Evolutionary conservation across 2,329 filamentous ascomycete species (phyloP), one percentile per base, ranked within the genome.

Genomic region (Albophoma yamanashiensis): DNA sequence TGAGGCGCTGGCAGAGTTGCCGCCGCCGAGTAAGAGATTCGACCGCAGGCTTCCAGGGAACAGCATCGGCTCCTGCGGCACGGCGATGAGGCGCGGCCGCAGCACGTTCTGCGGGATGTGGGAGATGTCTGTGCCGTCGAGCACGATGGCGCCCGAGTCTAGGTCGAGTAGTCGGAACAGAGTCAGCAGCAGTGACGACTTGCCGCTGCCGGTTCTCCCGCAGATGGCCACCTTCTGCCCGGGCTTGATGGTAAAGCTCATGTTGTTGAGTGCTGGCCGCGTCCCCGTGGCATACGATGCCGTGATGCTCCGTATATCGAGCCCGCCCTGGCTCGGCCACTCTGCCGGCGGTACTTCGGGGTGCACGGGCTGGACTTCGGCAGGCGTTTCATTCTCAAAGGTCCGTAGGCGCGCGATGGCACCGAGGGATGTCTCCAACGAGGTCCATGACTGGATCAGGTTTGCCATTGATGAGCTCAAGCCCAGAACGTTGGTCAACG

Each of bases 61-160:
- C 64, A 82, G 78, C 12, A 79, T 73, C 0, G 78, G 67, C 11
- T 83, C 79, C 66, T 84, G 81, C 0, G 81, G 77, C 1, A 83
- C 65, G 20, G 76, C 75, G 55, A 79, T 77, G 47, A 83, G 67
- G 8, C 73, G 74, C 25, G 73, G 67, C 4, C 80, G 77, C 0
- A 83, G 69, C 0, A 67, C 63, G 2, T 69, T 34, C 4, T 77
- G 74, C 52, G 76, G 64, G 17, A 83, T 67, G 1, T 67, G 1
- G 42, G 67, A 43, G 4, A 78, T 70, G 1, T 74, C 68, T 0
- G 77, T 58, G 31, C 64, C 70, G 63, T 83, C 79, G 55, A 82
- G 76, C 0, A 62, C 59, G 39, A 80, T 75, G 4, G 59, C 61
- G 3, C 62, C 66, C 0, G 68, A 58, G 3, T 71, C 50, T 31